These are phyloP conservation scores for Pinus albicaulis DNA, from an alignment of 75 land plant species.

Conservation along the genomic window DNA sequence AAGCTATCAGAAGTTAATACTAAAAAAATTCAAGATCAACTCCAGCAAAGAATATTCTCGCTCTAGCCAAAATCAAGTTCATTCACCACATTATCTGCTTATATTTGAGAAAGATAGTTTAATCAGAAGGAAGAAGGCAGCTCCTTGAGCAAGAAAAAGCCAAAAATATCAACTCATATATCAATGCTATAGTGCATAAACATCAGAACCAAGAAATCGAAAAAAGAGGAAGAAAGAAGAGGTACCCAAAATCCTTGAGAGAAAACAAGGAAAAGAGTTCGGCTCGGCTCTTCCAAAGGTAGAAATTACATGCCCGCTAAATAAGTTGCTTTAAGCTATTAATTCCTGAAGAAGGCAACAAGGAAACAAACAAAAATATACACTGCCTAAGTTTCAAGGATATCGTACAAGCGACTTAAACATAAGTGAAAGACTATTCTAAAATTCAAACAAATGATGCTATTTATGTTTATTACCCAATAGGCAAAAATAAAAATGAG, in stretches of 20 bases:
- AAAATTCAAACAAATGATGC: not conserved
- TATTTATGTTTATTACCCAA: not conserved
- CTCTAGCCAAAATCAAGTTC: not conserved
- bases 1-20: not conserved
- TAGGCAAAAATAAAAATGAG: conserved; percentile 4
- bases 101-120: not conserved
- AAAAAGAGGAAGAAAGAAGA: not conserved
- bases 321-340: conserved; percentile 10
- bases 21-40: not conserved
- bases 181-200: not conserved
- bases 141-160: not conserved
- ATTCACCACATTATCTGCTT: not conserved
- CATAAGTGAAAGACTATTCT: not conserved
- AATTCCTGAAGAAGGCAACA: conserved; percentile 8
- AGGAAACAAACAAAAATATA: conserved; percentile 5
- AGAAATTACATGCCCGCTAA: conserved; percentile 5
- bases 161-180: not conserved
- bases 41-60: not conserved
- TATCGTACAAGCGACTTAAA: not conserved
- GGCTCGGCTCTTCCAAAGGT: conserved; percentile 7
- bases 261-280: conserved; percentile 1
- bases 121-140: not conserved
- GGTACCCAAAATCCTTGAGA: not conserved
- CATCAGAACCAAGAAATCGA: not conserved
- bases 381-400: conserved; percentile 2